Evolutionary conservation across 2,329 filamentous ascomycete species (phyloP).

Genomic region (Calonectria hongkongensis): DNA sequence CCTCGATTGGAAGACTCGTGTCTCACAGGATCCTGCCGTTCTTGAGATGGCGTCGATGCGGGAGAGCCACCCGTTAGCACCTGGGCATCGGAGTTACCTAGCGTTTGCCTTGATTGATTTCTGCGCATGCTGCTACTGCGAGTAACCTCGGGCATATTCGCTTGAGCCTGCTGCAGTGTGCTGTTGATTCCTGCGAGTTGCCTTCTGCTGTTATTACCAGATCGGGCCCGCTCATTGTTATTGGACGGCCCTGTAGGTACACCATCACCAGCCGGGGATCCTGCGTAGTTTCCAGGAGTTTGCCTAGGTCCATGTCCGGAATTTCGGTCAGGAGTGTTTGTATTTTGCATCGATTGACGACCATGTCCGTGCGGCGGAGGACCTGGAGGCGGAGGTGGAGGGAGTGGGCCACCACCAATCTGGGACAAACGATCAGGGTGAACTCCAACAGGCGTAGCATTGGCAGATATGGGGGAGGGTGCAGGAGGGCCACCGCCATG

Average conservation of each 20-base stretch:
- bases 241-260: slow-evolving; percentile 62
- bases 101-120: slow-evolving; percentile 62
- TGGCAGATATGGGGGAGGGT: slow-evolving; percentile 51
- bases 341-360: slow-evolving; percentile 57
- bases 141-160: slow-evolving; percentile 61
- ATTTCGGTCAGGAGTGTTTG: slow-evolving; percentile 58
- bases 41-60: slow-evolving; percentile 68
- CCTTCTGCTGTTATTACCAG: slow-evolving; percentile 65
- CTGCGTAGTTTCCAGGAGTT: slow-evolving; percentile 49
- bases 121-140: slow-evolving; percentile 61
- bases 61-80: slow-evolving; percentile 73
- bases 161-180: slow-evolving; percentile 72
- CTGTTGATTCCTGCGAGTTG: slow-evolving; percentile 77
- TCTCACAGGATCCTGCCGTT: slow-evolving; percentile 67
- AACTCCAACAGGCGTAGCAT: slow-evolving; percentile 59
- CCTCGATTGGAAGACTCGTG: slow-evolving; percentile 61
- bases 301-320: slow-evolving; percentile 51
- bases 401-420: slow-evolving; percentile 60
- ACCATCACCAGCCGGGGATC: slow-evolving; percentile 52
- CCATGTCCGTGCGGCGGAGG: slow-evolving; percentile 54
- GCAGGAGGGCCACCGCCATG: slow-evolving; percentile 59
- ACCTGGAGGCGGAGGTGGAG: slow-evolving; percentile 59
- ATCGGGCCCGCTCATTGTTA: slow-evolving; percentile 59
- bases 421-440: slow-evolving; percentile 72
- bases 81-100: slow-evolving; percentile 74